A percentile compares a stretch with the other conserved stretches of the same genome.
These are phyloP conservation scores for Fusarium sambucinum DNA, from an alignment of 2,329 filamentous ascomycete genomes.

Conservation along the genomic window DNA sequence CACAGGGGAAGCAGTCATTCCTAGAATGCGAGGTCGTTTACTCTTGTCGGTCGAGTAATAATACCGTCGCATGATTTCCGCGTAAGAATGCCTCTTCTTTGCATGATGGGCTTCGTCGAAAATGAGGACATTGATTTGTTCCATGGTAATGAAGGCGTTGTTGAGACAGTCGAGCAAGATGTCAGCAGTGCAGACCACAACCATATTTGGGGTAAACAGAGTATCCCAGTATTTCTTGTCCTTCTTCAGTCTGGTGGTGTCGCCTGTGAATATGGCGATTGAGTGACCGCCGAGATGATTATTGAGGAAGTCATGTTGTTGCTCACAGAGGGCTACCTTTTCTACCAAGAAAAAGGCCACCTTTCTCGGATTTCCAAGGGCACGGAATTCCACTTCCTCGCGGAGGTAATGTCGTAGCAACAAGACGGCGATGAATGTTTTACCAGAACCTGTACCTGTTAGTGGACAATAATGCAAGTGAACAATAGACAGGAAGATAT, in stretches of 20 bases:
- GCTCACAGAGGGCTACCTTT: conserved; percentile 89
- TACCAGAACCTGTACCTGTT: conserved; percentile 77
- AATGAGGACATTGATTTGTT: conserved; percentile 87
- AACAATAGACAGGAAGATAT: too few relatives aligned
- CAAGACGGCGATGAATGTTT: conserved; percentile 94
- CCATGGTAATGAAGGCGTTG: conserved; percentile 83
- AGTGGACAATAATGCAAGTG: background rate
- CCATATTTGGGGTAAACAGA: conserved; percentile 74
- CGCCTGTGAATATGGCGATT: conserved; percentile 81
- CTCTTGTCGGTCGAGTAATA: conserved; percentile 69
- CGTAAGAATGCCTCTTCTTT: conserved; percentile 93
- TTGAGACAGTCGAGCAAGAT: conserved; percentile 83
- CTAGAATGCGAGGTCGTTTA: conserved; percentile 81
- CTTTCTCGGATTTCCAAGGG: conserved; percentile 68
- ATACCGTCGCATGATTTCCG: conserved; percentile 88
- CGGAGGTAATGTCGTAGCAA: conserved; percentile 82
- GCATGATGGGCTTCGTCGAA: conserved; percentile 98
- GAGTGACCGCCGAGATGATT: conserved; percentile 80
- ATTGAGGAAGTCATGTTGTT: conserved; percentile 85
- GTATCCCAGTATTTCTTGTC: conserved; percentile 63
- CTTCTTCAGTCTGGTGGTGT: conserved; percentile 62
- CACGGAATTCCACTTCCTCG: conserved; percentile 79
- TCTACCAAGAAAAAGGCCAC: conserved; percentile 91
- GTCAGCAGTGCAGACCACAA: conserved; percentile 92
- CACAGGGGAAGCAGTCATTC: conserved; percentile 97